phyloP scores from a whole-genome alignment of 768 basidiomycete genomes.

The Russula ochroleuca region DNA sequence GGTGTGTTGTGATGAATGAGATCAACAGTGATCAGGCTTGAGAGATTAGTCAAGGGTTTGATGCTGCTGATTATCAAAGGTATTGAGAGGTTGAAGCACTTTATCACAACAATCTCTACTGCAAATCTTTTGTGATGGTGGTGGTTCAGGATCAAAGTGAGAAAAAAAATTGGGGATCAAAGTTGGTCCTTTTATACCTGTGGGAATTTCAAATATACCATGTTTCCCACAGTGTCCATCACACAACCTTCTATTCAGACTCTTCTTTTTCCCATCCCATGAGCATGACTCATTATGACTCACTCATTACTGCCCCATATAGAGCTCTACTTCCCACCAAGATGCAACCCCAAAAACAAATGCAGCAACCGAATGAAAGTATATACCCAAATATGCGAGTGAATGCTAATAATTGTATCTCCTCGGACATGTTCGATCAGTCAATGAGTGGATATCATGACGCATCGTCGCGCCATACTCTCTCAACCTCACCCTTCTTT shows the following conservation, averaged over 20 bases:
- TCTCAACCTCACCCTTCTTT: constrained; percentile 36
- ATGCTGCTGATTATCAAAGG: neutral
- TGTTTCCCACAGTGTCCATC: neutral
- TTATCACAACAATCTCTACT: neutral
- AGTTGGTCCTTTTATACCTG: neutral
- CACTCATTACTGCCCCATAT: neutral
- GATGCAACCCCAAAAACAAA: neutral
- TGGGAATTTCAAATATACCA: constrained; percentile 3
- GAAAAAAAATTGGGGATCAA: neutral
- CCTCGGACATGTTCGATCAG: neutral
- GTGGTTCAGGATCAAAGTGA: neutral
- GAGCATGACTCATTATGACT: neutral
- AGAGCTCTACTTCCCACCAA: neutral
- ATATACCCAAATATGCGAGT: neutral
- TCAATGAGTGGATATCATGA: constrained; percentile 2
- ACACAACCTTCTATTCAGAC: neutral
- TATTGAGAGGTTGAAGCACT: neutral
- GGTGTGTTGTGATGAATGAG: neutral
- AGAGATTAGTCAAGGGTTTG: neutral
- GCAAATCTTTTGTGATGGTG: neutral
- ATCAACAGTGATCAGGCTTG: no score
- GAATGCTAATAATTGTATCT: neutral
- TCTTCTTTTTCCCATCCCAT: neutral
- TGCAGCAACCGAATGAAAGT: neutral
- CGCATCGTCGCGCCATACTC: constrained; percentile 29